Evolutionary conservation across 768 basidiomycete genomes (phyloP), one percentile per base, ranked within the genome.

Genomic region (Tulasnella sp.): DNA sequence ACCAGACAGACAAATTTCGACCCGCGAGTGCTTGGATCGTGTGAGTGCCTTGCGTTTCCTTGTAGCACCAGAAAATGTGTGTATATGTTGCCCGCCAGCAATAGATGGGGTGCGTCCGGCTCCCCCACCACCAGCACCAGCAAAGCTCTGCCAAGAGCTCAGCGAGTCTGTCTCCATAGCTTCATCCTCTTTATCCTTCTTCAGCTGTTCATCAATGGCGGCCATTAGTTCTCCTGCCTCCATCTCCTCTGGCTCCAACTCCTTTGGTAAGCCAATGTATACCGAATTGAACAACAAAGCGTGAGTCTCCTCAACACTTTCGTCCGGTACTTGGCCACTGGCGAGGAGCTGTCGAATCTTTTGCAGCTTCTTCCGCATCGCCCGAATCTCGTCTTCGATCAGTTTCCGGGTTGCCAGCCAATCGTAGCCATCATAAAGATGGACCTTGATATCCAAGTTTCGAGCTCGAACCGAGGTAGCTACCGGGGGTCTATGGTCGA

Each of bases 351-450:
- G 93, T 28, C 83, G 74, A 58, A 99, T 93, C 65, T 83, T 88
- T 37, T 83, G 79, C 44, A 99, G 72, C 27, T 79, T 79, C 47
- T 79, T 77, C 42, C 89, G 79, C 72, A 98, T 88, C 37, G 83
- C 81, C 61, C 83, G 87, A 40, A 89, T 76, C 63, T 90, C 83
- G 32, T 85, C 79, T 61, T 92, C 87, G 48, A 99, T 90, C 2
- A 76, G 76, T 65, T 74, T 81, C 28, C 93, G 79, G 3, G 95
- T 99, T 42, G 72, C 72, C 1, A 62, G 65, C 92, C 95, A 99
- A 62, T 99, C 95, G 59, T 91, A 99, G 1, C 95, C 95, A 51
- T 91, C 88, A 61, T 95, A 86, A 3, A 99, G 72, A 45, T 80
- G 73, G 20, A 96, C 59, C 1, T 73, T 73, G 42, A 84, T 63